Percentiles rank a stretch among this genome's conserved stretches.
Evolutionary conservation across 495 filamentous ascomycete species (phyloP).

Genomic region (Aspergillus heteromorphus): DNA sequence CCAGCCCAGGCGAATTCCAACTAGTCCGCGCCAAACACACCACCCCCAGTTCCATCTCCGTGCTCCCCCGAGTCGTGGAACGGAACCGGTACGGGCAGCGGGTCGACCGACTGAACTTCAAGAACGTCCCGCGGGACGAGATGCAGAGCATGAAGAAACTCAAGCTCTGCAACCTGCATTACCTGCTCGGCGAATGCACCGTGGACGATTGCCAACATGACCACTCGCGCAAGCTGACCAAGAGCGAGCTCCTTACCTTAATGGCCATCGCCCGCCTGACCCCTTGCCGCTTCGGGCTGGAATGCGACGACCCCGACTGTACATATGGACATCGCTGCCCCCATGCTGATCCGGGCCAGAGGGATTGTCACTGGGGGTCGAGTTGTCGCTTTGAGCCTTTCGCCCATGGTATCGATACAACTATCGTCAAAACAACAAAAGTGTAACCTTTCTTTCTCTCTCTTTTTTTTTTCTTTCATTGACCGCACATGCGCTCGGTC

Average conservation of each 20-base stretch:
- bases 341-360: conserved; percentile 42
- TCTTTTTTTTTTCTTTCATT: neutral
- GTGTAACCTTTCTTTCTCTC: conserved; percentile 26
- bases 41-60: too few species aligned
- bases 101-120: conserved; percentile 53
- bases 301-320: conserved; percentile 70
- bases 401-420: conserved; percentile 48
- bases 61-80: conserved; percentile 49
- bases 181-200: conserved; percentile 67
- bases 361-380: conserved; percentile 47
- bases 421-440: conserved; percentile 48
- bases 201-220: conserved; percentile 69
- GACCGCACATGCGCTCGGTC: neutral
- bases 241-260: conserved; percentile 62
- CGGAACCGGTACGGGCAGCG: conserved; percentile 72
- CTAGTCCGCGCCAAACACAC: conserved; percentile 48
- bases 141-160: conserved; percentile 57
- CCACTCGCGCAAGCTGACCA: conserved; percentile 65
- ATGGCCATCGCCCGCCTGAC: conserved; percentile 70
- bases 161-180: conserved; percentile 85
- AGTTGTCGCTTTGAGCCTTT: conserved; percentile 46
- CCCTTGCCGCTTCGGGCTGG: conserved; percentile 67
- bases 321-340: conserved; percentile 74
- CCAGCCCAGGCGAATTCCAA: conserved; percentile 31
- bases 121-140: conserved; percentile 52